These are phyloP conservation scores for Scytalidium sp. DNA, from an alignment of 2,329 filamentous ascomycete genomes.

Conservation along the genomic window DNA sequence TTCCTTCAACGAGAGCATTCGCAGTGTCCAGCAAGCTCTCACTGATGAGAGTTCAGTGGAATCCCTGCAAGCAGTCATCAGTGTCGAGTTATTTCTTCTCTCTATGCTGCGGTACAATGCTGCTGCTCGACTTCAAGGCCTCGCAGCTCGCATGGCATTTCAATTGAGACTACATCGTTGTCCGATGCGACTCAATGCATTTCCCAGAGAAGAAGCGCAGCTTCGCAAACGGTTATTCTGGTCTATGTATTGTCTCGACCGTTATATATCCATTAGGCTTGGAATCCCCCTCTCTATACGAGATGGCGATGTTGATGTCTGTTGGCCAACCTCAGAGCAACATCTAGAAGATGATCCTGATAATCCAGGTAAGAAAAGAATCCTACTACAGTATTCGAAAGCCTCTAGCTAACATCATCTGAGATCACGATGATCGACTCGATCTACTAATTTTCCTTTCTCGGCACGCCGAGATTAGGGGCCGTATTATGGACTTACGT, in stretches of 20 bases:
- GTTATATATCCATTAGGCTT: slow-evolving; percentile 53
- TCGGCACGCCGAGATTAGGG: slow-evolving; percentile 39
- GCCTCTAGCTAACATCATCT: too few species aligned
- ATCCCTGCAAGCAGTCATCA: slow-evolving; percentile 47
- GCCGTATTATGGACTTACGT: slow-evolving; percentile 43
- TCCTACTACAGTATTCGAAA: too few species aligned
- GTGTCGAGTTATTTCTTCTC: slow-evolving; percentile 51
- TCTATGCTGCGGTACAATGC: slow-evolving; percentile 55
- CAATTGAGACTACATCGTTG: slow-evolving; percentile 59
- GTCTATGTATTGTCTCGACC: slow-evolving; percentile 53
- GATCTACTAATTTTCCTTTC: slow-evolving; percentile 31
- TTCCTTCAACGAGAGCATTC: slow-evolving; percentile 46
- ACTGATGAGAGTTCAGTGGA: slow-evolving; percentile 44
- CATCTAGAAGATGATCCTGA: slow-evolving; percentile 30
- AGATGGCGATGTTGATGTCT: slow-evolving; percentile 57
- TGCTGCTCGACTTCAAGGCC: slow-evolving; percentile 52
- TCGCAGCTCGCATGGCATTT: slow-evolving; percentile 52
- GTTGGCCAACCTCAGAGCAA: slow-evolving; percentile 46
- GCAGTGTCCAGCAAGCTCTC: slow-evolving; percentile 44
- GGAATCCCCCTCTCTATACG: slow-evolving; percentile 52
- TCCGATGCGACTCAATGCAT: slow-evolving; percentile 48
- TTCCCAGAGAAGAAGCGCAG: slow-evolving; percentile 41
- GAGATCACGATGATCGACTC: slow-evolving; percentile 11
- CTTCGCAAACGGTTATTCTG: slow-evolving; percentile 53
- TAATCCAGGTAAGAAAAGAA: slow-evolving; percentile 9